Evolutionary conservation across 768 basidiomycete species (phyloP).

Genomic region (Amyloporia xantha): DNA sequence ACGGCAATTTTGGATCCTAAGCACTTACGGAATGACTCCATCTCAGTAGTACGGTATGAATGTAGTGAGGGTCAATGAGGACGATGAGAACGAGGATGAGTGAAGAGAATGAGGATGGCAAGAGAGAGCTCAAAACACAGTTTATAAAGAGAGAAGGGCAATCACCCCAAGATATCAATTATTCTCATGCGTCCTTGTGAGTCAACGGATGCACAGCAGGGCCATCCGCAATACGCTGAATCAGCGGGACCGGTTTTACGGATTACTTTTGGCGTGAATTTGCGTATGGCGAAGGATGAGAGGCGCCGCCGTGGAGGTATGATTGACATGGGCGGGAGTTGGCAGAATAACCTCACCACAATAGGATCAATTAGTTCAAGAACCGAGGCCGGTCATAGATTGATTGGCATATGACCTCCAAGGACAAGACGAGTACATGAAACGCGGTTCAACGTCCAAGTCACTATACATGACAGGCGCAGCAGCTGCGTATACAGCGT

Average conservation of each 20-base stretch:
- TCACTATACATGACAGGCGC: constrained; percentile 3
- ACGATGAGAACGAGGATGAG: constrained; percentile 4
- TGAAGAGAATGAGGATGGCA: constrained; percentile 9
- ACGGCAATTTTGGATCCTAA: background rate
- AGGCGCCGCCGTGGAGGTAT: too few species aligned
- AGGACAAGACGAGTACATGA: too few species aligned
- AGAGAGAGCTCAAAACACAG: too few species aligned
- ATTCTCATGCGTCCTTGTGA: constrained; percentile 9
- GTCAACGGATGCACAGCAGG: constrained; percentile 18
- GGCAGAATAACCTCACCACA: too few species aligned
- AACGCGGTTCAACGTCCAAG: too few species aligned
- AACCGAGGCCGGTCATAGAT: too few species aligned
- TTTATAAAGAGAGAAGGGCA: background rate
- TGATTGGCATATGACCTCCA: too few species aligned
- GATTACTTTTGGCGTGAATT: too few species aligned
- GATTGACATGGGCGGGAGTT: too few species aligned
- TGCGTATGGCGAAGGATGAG: too few species aligned
- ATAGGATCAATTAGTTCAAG: too few species aligned
- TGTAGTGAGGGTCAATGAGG: background rate
- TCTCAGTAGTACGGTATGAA: background rate
- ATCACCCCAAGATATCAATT: background rate
- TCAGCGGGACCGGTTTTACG: constrained; percentile 11
- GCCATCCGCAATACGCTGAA: constrained; percentile 5
- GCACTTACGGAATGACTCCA: constrained; percentile 14
- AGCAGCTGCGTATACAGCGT: background rate